Percentiles rank a stretch among this genome's conserved stretches.
Evolutionary conservation across 208 protist species (phyloP).

Genomic region (Leishmania mexicana): DNA sequence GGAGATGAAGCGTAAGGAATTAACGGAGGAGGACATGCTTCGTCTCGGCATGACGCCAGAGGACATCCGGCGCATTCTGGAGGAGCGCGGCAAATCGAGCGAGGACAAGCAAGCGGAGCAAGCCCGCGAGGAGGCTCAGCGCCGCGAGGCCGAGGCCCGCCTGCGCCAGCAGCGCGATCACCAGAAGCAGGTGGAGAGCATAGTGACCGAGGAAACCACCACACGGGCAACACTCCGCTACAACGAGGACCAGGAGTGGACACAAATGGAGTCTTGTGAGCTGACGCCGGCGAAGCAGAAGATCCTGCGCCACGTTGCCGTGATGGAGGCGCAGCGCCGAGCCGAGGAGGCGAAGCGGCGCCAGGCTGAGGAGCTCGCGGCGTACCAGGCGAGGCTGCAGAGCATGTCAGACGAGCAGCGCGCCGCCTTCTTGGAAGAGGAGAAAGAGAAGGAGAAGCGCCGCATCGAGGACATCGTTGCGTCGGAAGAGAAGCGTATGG

Average conservation of each 20-base stretch:
- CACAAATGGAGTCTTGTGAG: constrained; percentile 23
- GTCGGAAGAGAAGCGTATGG: constrained; percentile 31
- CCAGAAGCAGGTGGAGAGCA: constrained; percentile 34
- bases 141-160: constrained; percentile 35
- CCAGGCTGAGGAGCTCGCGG: constrained; percentile 43
- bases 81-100: constrained; percentile 63
- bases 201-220: constrained; percentile 24
- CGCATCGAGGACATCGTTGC: constrained; percentile 35
- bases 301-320: constrained; percentile 37
- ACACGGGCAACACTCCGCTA: constrained; percentile 36
- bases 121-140: constrained; percentile 32
- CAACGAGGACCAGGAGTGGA: constrained; percentile 45
- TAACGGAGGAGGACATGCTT: constrained; percentile 77
- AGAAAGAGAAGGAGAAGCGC: constrained; percentile 44
- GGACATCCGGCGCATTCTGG: constrained; percentile 70
- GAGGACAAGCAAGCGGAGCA: constrained; percentile 63
- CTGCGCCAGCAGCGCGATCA: constrained; percentile 42
- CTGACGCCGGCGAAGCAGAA: constrained; percentile 32
- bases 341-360: constrained; percentile 50
- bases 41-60: constrained; percentile 77
- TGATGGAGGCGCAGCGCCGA: constrained; percentile 26
- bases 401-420: constrained; percentile 48
- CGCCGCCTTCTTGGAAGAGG: constrained; percentile 45
- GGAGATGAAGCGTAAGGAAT: constrained; percentile 54
- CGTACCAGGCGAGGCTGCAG: constrained; percentile 52